Percentiles rank a stretch among this genome's conserved stretches.
Conservation (phyloP, 345 rosid species). For the Crucihimalaya himalaica region DNA sequence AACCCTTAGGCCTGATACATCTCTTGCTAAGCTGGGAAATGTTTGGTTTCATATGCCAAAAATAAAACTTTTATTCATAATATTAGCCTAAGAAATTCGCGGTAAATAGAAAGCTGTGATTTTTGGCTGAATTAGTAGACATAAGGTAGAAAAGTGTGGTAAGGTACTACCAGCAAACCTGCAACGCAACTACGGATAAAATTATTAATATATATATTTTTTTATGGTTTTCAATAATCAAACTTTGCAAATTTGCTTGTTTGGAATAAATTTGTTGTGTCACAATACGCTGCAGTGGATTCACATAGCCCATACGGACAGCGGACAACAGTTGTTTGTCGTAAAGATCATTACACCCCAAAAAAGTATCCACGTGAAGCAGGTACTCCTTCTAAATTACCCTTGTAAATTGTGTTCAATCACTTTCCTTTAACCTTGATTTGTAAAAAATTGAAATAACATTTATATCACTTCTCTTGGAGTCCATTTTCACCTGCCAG, state of each 20-base stretch:
- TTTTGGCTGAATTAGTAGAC: not conserved
- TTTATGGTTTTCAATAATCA: not conserved
- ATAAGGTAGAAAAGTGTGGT: not conserved
- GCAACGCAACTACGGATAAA: not conserved
- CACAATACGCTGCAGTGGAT: conserved; percentile 57
- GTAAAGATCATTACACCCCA: conserved; percentile 65
- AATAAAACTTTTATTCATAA: not conserved
- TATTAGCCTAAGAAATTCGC: not conserved
- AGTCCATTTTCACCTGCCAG: not conserved
- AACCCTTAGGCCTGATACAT: not conserved
- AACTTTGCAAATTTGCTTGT: not conserved
- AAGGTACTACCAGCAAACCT: not conserved
- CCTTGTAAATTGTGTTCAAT: conserved; percentile 43
- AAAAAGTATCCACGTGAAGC: conserved; percentile 76
- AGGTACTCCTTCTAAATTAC: conserved; percentile 80
- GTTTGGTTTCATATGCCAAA: not conserved
- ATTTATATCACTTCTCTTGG: not conserved
- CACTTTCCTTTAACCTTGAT: not conserved
- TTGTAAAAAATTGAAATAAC: conserved; percentile 4
- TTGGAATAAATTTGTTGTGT: conserved; percentile 2
- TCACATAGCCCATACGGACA: conserved; percentile 84
- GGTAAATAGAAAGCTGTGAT: not conserved
- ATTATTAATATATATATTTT: not conserved
- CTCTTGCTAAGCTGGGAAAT: not conserved
- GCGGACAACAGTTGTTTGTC: conserved; percentile 74